Evolutionary conservation across 768 basidiomycete genomes (phyloP).

Genomic region (Russula griseocarnosa): DNA sequence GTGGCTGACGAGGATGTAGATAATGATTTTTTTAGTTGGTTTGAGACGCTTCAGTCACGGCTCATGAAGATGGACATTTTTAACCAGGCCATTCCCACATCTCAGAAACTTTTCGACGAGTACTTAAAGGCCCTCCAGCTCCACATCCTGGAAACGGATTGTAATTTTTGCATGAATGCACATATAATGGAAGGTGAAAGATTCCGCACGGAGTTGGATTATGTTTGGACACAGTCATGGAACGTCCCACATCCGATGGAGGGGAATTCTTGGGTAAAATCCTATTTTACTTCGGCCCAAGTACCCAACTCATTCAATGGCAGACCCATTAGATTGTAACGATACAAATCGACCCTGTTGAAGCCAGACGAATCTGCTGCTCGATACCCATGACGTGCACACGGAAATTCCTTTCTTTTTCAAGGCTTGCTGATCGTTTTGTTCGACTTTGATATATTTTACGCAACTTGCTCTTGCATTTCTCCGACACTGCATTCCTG

Average conservation of each 20-base stretch:
- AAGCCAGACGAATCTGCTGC: no score
- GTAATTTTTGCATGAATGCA: background rate
- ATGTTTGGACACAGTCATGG: background rate
- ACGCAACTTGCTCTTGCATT: no score
- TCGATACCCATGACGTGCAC: no score
- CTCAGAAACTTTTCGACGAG: background rate
- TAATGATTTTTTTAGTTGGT: background rate
- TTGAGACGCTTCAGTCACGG: background rate
- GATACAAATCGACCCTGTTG: no score
- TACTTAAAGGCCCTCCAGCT: background rate
- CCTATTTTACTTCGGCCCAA: background rate
- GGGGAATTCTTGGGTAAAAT: background rate
- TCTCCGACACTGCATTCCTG: no score
- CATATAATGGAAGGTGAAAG: constrained; percentile 4
- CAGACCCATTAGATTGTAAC: no score
- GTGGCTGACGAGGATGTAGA: no score
- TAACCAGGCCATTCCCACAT: background rate
- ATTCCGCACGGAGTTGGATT: background rate
- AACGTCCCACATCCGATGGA: background rate
- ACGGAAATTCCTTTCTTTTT: no score
- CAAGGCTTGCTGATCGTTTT: no score
- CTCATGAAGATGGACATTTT: background rate
- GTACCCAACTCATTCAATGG: background rate
- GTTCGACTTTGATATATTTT: no score
- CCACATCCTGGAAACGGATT: background rate